phyloP scores from a whole-genome alignment of 2,329 filamentous ascomycete species.

The Apiospora arundinis region DNA sequence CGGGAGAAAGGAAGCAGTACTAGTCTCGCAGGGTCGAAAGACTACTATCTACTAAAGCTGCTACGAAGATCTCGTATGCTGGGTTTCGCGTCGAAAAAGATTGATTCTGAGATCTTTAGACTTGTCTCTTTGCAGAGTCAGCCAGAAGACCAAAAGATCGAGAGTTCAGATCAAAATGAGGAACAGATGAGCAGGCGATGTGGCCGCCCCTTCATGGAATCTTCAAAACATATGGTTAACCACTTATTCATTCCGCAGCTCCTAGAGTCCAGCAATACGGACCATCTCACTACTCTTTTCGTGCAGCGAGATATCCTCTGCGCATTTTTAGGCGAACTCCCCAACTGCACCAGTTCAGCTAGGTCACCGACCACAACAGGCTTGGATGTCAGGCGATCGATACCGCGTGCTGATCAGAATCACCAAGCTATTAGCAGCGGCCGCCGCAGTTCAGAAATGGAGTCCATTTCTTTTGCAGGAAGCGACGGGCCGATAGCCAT shows the following conservation, averaged over 20 bases:
- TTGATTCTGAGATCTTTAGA: background rate
- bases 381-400: background rate
- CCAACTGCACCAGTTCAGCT: background rate
- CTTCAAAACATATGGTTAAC: background rate
- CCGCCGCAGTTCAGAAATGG: background rate
- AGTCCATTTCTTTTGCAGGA: background rate
- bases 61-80: slow-evolving; percentile 3
- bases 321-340: background rate
- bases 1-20: background rate
- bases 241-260: slow-evolving; percentile 1
- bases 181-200: background rate
- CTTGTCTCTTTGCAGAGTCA: background rate
- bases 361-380: background rate
- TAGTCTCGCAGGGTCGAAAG: background rate
- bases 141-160: background rate
- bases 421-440: background rate
- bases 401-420: background rate
- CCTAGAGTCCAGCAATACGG: background rate
- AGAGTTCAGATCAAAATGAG: background rate
- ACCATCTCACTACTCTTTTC: background rate
- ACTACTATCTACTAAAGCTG: background rate
- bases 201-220: background rate
- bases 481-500: background rate
- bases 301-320: background rate
- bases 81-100: background rate